Base-by-base conservation (phyloP, 192 early-diverging fungal species). In the Linnemannia hyalina region DNA sequence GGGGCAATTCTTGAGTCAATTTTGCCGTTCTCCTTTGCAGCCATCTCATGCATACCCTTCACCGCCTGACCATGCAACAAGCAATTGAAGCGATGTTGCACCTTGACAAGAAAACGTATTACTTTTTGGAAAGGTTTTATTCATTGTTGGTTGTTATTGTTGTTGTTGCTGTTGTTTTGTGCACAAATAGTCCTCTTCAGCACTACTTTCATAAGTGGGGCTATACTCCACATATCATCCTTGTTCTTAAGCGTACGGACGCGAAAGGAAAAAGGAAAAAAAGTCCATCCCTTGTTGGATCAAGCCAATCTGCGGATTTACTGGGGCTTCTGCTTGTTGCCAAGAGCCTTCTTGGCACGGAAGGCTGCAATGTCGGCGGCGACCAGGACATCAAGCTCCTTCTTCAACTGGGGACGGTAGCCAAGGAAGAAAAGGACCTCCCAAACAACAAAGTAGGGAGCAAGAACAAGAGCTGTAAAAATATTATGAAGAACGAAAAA, bases 401-500 rank as follows among this genome's bases (percentile, higher is more conserved):
- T 82, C 74, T 93, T 88, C 38, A 97, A 86, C 6, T 88, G 78
- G 23, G 96, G 94, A 57, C 95, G 94, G 89, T 96, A 97, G 40
- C 98, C 97, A 7, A 95, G 54, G 76, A 80, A 85, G 83, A 99
- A 98, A 68, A 99, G 87, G 13, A 93, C 70, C 88, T 99, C 97
- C 42, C 96, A 90, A 78, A 95, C 97, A 9, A 98, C 97, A 90
- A 99, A 99, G 86, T 97, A 97, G 40, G 97, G 97, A 3, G 98
- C 98, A 78, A 97, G 95, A 54, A 98, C 95, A 38, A 98, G 63
- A 4, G 98, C 97, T 95, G 77, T 9, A 54, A 73, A 73, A 29
- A 57, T 54, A 32, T 47, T 3, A 35, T 57, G 18, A 13, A 65
- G 77, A 76, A 57, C 57, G n/a, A 60, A 22, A 91, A 76, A 78